Evolutionary conservation across 2,329 filamentous ascomycete genomes (phyloP), one percentile per base, ranked within the genome.

Genomic region (Aspergillus melleus): DNA sequence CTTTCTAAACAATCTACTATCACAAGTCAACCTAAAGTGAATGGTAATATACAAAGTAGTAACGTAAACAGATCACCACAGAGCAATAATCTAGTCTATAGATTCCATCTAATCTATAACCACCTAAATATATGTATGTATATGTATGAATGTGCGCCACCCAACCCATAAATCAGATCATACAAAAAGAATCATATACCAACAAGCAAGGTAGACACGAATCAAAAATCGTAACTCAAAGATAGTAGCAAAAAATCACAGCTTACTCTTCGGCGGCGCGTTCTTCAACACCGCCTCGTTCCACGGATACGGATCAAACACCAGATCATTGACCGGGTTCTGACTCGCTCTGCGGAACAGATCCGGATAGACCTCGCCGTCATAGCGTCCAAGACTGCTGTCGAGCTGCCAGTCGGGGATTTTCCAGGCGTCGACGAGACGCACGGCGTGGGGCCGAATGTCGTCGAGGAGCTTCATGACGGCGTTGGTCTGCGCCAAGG

Each of bases 321-420:
- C 87, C 58, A 91, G 79, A 19, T 85, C 82, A 70, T 92, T 92
- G 49, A 92, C 77, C 1, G 90, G 90, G 69, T 92, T 92, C 67
- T 90, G 83, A 61, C 85, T 88, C 0, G 90, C 90, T 14, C 90
- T 79, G 68, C 87, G 80, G 77, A 92, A 92, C 79, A 92, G 81
- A 67, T 92, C 90, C 72, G 90, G 88, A 66, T 92, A 92, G 1
- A 92, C 90, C 68, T 89, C 87, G 20, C 90, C 90, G 61, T 92
- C 90, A 49, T 84, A 84, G 1, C 89, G 80, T 1, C 90, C 90
- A 44, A 92, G 74, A 59, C 85, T 86, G 67, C 84, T 88, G 71
- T 92, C 89, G 2, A 92, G 82, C 67, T 90, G 88, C 88, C 88
- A 92, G 71, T 92, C 90, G 1, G 89, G 86, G 76, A 92, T 90